Percentiles rank a stretch among this genome's conserved stretches.
phyloP scores from a whole-genome alignment of 2,329 filamentous ascomycete species.

The Ceratocystis ficicola region DNA sequence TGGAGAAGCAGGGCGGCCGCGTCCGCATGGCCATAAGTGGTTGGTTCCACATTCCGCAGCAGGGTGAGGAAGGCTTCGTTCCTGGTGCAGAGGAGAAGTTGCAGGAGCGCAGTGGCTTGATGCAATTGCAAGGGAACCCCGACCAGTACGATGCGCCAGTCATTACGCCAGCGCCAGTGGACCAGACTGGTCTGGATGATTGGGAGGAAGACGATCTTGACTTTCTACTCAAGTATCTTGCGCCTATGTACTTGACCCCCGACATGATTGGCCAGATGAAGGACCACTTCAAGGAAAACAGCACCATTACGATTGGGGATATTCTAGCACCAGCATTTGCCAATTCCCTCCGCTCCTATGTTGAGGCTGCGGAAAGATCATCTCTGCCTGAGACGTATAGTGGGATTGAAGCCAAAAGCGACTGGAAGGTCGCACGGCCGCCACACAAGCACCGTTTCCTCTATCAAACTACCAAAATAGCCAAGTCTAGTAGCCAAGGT shows the following conservation, averaged over 20 bases:
- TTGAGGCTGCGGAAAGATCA: slow-evolving; percentile 51
- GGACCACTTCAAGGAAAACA: slow-evolving; percentile 69
- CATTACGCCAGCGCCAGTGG: slow-evolving; percentile 41
- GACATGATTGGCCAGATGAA: slow-evolving; percentile 76
- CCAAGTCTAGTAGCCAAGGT: slow-evolving; percentile 30
- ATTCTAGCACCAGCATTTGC: slow-evolving; percentile 73
- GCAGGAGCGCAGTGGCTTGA: slow-evolving; percentile 77
- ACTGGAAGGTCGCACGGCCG: slow-evolving; percentile 68
- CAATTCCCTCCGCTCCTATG: slow-evolving; percentile 54
- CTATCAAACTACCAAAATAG: slow-evolving; percentile 47
- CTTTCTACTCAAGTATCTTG: slow-evolving; percentile 81
- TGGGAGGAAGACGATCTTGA: slow-evolving; percentile 71
- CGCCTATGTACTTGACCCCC: slow-evolving; percentile 80
- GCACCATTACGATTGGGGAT: slow-evolving; percentile 66
- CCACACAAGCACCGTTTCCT: slow-evolving; percentile 93
- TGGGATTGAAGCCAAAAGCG: slow-evolving; percentile 45
- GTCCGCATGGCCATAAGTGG: slow-evolving; percentile 96
- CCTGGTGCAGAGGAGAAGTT: slow-evolving; percentile 78
- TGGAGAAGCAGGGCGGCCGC: slow-evolving; percentile 57
- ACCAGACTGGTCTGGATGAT: slow-evolving; percentile 37
- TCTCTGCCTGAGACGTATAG: slow-evolving; percentile 36
- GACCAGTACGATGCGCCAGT: slow-evolving; percentile 79
- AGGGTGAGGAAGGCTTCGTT: slow-evolving; percentile 84
- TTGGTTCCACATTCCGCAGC: slow-evolving; percentile 96
- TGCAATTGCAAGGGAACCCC: slow-evolving; percentile 83